Conservation (phyloP, 140 eudicot species). For the Anethum foeniculum region DNA sequence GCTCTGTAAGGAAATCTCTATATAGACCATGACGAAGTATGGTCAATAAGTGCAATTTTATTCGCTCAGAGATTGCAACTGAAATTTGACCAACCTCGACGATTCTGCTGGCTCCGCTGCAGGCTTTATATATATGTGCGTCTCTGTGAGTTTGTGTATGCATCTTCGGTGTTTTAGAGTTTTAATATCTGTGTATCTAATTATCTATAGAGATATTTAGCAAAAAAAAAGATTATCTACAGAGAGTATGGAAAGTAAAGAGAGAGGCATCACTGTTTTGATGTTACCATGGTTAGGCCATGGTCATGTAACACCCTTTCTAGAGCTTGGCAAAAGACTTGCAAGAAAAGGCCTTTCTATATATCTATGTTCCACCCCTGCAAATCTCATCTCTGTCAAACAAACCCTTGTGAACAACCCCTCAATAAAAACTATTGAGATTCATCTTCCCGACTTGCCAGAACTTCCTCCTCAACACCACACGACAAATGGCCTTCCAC, state of each 20-base stretch:
- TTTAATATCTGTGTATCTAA: neutral
- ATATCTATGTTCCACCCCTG: neutral
- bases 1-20: neutral
- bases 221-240: no score
- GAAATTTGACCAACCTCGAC: neutral
- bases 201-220: no score
- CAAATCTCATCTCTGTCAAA: neutral
- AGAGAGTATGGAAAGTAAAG: neutral
- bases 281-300: conserved; percentile 1
- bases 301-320: neutral
- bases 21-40: neutral
- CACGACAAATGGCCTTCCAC: conserved; percentile 6
- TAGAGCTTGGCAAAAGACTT: neutral
- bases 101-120: neutral
- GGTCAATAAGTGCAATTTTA: neutral
- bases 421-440: neutral
- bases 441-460: neutral
- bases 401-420: neutral
- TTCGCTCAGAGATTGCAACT: neutral
- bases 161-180: no score
- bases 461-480: neutral
- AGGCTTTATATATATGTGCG: neutral
- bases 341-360: neutral
- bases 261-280: neutral
- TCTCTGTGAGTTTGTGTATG: no score